Base-by-base conservation (phyloP, 805 yeast genomes). In the Suhomyces sp. region DNA sequence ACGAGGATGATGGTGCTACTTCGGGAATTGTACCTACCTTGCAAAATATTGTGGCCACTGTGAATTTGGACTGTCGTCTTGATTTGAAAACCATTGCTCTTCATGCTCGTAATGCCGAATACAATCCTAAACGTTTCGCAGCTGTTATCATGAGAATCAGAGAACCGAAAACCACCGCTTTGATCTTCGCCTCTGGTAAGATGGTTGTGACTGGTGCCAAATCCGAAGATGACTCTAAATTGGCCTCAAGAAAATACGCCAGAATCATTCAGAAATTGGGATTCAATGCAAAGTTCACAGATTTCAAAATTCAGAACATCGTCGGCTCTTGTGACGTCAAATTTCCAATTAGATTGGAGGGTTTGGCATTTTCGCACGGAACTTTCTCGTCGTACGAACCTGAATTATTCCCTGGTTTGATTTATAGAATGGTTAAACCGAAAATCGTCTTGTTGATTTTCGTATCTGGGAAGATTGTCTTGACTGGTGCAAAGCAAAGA, bases 121-220 rank as follows among this genome's bases (percentile, higher is more conserved):
- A 94, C 74, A 94, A 94, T 65, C 99, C 99, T 49, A 90, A 88
- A 66, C 96, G 99, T 78, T 94, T 94, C 77, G 99, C 99, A 12
- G 99, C 99, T 54, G 99, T 94, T 48, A 94, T 94, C 62, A 94
- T 94, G 99, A 89, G 99, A 80, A 94, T 94, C 62, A 84, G 99
- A 73, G 99, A 94, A 70, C 99, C 99, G 15, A 94, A 94, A 71
- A 94, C 99, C 1, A 94, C 99, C 2, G 98, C 99, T 0, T 79
- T 94, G 61, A 94, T 94, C 60, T 94, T 94, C 71, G 99, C 99
- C 1, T 91, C 97, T 2, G 99, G 99, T 65, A 94, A 94, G 72
- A 94, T 94, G 99, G 99, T 94, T 61, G 99, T 94, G 13, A 94
- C 98, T 29, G 99, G 99, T 82, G 99, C 99, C 23, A 94, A 94